A percentile compares a stretch with the other conserved stretches of the same genome.
Evolutionary conservation across 345 rosid species (phyloP).

Genomic region (Xanthoceras sorbifolium): DNA sequence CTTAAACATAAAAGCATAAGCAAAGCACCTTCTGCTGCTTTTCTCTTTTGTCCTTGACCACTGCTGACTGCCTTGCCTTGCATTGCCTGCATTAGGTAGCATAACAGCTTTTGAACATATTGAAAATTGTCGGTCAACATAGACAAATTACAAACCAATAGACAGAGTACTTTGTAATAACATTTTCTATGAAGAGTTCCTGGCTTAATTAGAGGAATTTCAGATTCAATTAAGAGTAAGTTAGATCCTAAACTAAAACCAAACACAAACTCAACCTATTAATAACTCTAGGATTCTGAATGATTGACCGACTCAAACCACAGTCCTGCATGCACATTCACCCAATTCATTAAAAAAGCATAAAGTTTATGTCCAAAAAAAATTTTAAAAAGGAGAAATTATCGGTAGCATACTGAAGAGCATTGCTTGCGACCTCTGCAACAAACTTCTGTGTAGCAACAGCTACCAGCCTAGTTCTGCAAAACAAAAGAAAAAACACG

Average conservation of each 20-base stretch:
- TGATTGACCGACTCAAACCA: neutral
- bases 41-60: conserved; percentile 87
- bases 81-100: conserved; percentile 59
- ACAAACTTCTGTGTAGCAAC: conserved; percentile 97
- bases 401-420: conserved; percentile 65
- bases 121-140: neutral
- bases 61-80: conserved; percentile 84
- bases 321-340: neutral
- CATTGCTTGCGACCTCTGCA: conserved; percentile 87
- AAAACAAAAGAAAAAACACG: conserved; percentile 13
- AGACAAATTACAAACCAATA: neutral
- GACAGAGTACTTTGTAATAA: neutral
- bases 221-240: neutral
- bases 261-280: neutral
- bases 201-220: neutral
- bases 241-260: too few relatives aligned
- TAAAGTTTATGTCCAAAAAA: neutral
- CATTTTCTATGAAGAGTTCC: neutral
- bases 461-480: conserved; percentile 86
- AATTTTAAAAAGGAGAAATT: neutral
- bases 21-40: conserved; percentile 86
- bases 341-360: neutral
- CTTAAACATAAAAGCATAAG: neutral
- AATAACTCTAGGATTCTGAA: too few relatives aligned
- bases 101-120: neutral